A percentile compares a stretch with the other conserved stretches of the same genome.
Conservation (phyloP, 306 rosid species). For the Rubus parviflorus region DNA sequence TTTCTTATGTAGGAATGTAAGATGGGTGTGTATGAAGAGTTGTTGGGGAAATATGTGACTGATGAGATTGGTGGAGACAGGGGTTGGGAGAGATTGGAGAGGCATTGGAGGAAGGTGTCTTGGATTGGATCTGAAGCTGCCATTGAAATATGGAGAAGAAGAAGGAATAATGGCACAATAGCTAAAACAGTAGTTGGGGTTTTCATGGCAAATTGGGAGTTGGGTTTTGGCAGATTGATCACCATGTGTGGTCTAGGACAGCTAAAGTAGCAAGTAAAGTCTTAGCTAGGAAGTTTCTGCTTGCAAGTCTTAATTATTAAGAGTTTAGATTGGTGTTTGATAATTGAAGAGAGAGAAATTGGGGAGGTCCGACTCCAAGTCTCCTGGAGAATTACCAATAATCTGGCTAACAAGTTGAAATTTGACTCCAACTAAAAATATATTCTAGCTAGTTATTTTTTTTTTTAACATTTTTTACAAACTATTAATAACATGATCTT, state of each 20-base stretch:
- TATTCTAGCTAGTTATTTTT: too few relatives aligned
- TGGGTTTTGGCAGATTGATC: not conserved
- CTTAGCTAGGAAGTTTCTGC: slow-evolving; percentile 5
- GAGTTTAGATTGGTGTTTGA: not conserved
- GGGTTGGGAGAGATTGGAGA: slow-evolving; percentile 41
- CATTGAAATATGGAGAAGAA: slow-evolving; percentile 34
- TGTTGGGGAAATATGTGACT: slow-evolving; percentile 50
- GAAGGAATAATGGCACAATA: slow-evolving; percentile 17
- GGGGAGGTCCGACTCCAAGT: too few relatives aligned
- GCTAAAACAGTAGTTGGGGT: not conserved
- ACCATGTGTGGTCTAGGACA: not conserved
- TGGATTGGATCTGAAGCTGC: slow-evolving; percentile 40
- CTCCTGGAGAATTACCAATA: too few relatives aligned
- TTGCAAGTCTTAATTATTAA: not conserved
- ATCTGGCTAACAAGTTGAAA: too few relatives aligned
- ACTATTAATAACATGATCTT: too few relatives aligned
- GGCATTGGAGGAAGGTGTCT: slow-evolving; percentile 46
- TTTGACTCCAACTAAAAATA: too few relatives aligned
- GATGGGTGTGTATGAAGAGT: slow-evolving; percentile 45
- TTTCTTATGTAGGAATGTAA: slow-evolving; percentile 43
- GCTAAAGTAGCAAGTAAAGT: not conserved
- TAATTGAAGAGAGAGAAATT: not conserved
- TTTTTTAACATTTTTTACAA: too few relatives aligned
- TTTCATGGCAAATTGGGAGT: not conserved
- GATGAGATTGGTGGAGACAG: slow-evolving; percentile 45